A percentile compares a stretch with the other conserved stretches of the same genome.
Evolutionary conservation across 23 red algal genomes (phyloP).

Genomic region (Gracilaria domingensis): DNA sequence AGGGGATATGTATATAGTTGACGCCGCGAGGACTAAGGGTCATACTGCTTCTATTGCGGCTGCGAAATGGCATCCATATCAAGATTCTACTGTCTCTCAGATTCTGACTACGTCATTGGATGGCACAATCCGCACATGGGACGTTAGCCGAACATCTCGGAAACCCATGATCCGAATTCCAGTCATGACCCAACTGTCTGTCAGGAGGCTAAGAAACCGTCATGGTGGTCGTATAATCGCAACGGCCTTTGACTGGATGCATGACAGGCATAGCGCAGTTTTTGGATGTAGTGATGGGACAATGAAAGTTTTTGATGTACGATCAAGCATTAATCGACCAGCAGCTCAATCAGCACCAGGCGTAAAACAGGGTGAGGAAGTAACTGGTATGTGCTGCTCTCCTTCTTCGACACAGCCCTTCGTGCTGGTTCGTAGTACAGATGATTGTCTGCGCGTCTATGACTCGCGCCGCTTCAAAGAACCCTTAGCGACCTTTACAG

Average conservation of each 20-base stretch:
- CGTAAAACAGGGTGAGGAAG: slow-evolving; percentile 16
- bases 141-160: slow-evolving; percentile 23
- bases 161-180: slow-evolving; percentile 32
- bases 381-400: slow-evolving; percentile 22
- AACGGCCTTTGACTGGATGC: slow-evolving; percentile 61
- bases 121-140: slow-evolving; percentile 67
- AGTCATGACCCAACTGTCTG: slow-evolving; percentile 39
- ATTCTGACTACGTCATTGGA: slow-evolving; percentile 49
- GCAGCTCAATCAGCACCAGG: slow-evolving; percentile 20
- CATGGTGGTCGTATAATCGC: slow-evolving; percentile 43
- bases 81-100: neutral
- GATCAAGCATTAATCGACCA: slow-evolving; percentile 25
- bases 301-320: slow-evolving; percentile 49
- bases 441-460: slow-evolving; percentile 68
- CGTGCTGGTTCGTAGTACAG: slow-evolving; percentile 39
- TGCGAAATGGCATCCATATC: slow-evolving; percentile 42
- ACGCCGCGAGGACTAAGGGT: slow-evolving; percentile 60
- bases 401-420: slow-evolving; percentile 2
- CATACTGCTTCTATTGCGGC: slow-evolving; percentile 53
- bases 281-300: slow-evolving; percentile 69
- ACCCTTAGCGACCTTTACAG: slow-evolving; percentile 9
- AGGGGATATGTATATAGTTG: slow-evolving; percentile 79
- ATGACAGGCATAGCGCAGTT: slow-evolving; percentile 7
- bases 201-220: slow-evolving; percentile 52
- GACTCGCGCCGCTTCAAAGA: slow-evolving; percentile 18